Evolutionary conservation across 345 rosid genomes (phyloP).

Genomic region (Brassica rapa): DNA sequence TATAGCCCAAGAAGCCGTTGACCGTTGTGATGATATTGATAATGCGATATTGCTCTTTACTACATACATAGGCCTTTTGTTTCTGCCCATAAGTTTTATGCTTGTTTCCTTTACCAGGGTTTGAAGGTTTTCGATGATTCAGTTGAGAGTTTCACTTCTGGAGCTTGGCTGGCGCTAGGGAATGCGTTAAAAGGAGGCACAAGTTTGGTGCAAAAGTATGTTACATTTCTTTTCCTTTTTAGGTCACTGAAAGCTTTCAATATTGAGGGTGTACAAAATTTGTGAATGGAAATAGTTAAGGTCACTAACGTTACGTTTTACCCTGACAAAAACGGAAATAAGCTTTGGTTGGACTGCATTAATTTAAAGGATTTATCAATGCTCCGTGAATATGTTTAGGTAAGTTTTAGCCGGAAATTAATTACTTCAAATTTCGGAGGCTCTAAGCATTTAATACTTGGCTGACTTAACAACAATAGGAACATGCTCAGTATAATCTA

Average conservation of each 20-base stretch:
- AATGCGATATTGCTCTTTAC: not conserved
- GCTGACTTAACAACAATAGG: not conserved
- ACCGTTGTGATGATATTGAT: not conserved
- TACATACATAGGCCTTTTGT: not conserved
- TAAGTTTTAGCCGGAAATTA: not conserved
- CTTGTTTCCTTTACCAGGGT: slow-evolving; percentile 49
- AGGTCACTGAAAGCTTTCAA: slow-evolving; percentile 3
- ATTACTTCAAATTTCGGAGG: not conserved
- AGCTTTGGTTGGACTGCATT: not conserved
- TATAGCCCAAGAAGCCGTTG: not conserved
- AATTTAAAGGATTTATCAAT: too few species aligned
- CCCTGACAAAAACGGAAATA: slow-evolving; percentile 9
- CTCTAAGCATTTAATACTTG: not conserved
- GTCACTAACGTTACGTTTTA: slow-evolving; percentile 4
- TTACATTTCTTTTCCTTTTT: not conserved
- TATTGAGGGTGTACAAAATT: not conserved
- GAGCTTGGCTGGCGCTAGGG: slow-evolving; percentile 96
- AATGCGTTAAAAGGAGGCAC: slow-evolving; percentile 81
- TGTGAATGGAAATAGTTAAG: slow-evolving; percentile 3
- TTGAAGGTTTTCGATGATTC: slow-evolving; percentile 88
- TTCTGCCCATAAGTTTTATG: not conserved
- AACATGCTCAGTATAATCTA: not conserved
- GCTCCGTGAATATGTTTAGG: not conserved
- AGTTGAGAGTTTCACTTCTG: slow-evolving; percentile 89
- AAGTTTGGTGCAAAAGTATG: slow-evolving; percentile 80